Evolutionary conservation across 2,329 filamentous ascomycete species (phyloP), one percentile per base, ranked within the genome.

Genomic region (Exophiala dermatitidis): DNA sequence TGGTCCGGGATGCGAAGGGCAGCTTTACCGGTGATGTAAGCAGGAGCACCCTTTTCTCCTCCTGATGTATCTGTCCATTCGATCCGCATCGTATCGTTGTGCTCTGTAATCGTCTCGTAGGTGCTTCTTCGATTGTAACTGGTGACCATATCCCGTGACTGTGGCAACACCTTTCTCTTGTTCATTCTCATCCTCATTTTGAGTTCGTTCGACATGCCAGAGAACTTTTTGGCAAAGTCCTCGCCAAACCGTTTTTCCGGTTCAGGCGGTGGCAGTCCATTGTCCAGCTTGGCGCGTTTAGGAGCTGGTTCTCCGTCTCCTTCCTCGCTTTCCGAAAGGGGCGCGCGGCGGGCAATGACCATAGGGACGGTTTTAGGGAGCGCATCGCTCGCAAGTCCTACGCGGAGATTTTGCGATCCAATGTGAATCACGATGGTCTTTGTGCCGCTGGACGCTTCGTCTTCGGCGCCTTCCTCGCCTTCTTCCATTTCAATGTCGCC

Each of bases 361-460:
- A 95, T 96, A 3, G 93, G 91, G 38, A 97, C 82, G 1, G 90
- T 94, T 72, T 93, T 95, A 4, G 93, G 93, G 3, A 98, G 74
- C 4, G 90, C 91, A 71, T 98, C 93, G 64, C 88, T 95, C n/a
- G 91, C 90, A 56, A 97, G 83, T 0, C 93, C 93, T 63, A 98
- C 90, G 45, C 93, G 83, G 58, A 98, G 73, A 61, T 97, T 97
- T 70, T 97, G 91, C 67, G 91, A 97, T 31, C 93, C 93, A 1
- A 91, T 84, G 67, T 98, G 93, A 63, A 98, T 88, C 56, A 97
- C 86, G 66, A 98, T 91, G 56, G 95, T 86, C 69, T 91, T 95
- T 6, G 90, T 91, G 4, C 90, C 86, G 61, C 88, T 84, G 46
- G 83, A 75, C 41, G 82, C 81, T 63, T 83, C 79, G 9, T 76